phyloP scores from a whole-genome alignment of 2,329 filamentous ascomycete genomes.

The Fusarium lyarnte region DNA sequence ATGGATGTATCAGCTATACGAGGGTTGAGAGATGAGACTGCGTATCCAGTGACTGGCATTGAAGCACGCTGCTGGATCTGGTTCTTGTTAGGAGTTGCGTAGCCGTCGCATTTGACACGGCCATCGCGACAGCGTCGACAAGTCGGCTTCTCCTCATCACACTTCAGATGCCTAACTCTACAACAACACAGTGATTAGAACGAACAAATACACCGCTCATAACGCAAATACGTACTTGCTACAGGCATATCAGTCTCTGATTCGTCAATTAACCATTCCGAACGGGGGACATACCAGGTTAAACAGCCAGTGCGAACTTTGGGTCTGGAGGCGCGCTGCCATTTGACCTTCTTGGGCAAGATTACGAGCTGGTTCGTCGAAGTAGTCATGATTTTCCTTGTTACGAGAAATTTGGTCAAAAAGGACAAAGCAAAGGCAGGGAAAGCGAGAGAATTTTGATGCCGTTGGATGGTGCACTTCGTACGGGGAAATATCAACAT shows the following conservation, averaged over 20 bases:
- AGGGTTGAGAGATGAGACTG: slow-evolving; percentile 1
- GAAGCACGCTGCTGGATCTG: neutral
- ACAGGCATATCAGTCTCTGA: neutral
- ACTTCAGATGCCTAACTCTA: slow-evolving; percentile 40
- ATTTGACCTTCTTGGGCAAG: slow-evolving; percentile 20
- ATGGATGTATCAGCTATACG: slow-evolving; percentile 11
- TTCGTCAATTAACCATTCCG: neutral
- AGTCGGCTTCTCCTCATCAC: slow-evolving; percentile 42
- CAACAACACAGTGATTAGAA: neutral
- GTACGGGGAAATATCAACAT: slow-evolving; percentile 4
- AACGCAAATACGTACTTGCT: neutral
- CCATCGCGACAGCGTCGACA: slow-evolving; percentile 32
- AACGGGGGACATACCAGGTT: slow-evolving; percentile 28
- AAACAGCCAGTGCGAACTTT: slow-evolving; percentile 37
- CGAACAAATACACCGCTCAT: accelerated
- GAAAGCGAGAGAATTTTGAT: slow-evolving; percentile 5
- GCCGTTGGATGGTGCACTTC: slow-evolving; percentile 2
- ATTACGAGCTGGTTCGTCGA: neutral
- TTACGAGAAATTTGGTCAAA: neutral
- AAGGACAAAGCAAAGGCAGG: neutral
- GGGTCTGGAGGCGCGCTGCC: slow-evolving; percentile 20
- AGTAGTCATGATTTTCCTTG: neutral
- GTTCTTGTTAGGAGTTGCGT: slow-evolving; percentile 11
- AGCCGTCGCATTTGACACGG: slow-evolving; percentile 37
- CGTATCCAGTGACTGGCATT: neutral